These are phyloP conservation scores for Aspergillus coremiiformis DNA, from an alignment of 495 filamentous ascomycete genomes.

Conservation along the genomic window DNA sequence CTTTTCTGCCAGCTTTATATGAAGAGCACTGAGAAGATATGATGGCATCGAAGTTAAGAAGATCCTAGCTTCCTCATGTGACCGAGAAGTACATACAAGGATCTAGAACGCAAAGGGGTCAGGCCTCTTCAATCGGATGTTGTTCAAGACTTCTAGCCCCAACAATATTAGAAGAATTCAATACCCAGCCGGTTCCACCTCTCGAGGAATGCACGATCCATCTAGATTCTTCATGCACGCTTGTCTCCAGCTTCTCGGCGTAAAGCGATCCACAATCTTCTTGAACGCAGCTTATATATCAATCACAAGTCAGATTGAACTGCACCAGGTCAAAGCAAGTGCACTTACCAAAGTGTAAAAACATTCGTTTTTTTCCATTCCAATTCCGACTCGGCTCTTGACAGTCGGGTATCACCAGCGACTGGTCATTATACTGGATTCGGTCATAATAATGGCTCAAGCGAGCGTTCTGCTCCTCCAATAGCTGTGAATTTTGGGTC, in stretches of 20 bases:
- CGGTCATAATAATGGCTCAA: background rate
- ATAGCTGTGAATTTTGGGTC: background rate
- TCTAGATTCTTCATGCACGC: background rate
- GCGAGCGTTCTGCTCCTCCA: background rate
- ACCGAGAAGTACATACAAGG: too few relatives aligned
- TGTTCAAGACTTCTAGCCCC: too few relatives aligned
- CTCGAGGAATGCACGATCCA: background rate
- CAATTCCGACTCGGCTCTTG: background rate
- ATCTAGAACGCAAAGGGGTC: too few relatives aligned
- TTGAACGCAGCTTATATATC: background rate
- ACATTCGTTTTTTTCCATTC: background rate
- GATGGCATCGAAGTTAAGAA: too few relatives aligned
- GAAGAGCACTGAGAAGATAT: too few relatives aligned
- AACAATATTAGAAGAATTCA: background rate
- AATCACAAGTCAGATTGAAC: background rate
- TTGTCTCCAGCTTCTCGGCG: background rate
- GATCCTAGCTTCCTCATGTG: too few relatives aligned
- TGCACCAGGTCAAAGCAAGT: background rate
- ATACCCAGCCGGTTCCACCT: background rate
- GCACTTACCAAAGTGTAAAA: background rate
- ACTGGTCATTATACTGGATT: background rate
- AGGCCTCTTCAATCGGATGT: too few relatives aligned
- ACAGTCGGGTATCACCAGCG: slow-evolving; percentile 1
- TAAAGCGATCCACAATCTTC: background rate
- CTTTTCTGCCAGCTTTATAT: too few relatives aligned